phyloP scores from a whole-genome alignment of 75 land plant species.

The Adiantum capillusveneris region DNA sequence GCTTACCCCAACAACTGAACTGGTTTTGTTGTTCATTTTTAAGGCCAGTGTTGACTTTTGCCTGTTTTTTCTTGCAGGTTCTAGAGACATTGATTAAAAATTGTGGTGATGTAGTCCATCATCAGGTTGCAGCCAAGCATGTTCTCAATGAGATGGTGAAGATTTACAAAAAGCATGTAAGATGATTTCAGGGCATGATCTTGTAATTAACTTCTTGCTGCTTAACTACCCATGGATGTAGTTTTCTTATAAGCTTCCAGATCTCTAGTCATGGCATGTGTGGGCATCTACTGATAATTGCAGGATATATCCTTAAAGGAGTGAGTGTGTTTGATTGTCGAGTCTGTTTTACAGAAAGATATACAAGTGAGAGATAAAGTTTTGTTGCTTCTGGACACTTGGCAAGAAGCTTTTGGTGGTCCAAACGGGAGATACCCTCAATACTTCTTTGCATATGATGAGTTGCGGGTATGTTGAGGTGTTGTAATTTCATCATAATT shows the following conservation, averaged over 20 bases:
- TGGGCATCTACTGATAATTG: too few species aligned
- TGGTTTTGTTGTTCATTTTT: too few species aligned
- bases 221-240: too few species aligned
- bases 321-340: too few species aligned
- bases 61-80: constrained; percentile 41
- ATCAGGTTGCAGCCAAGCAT: constrained; percentile 59
- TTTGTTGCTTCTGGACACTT: constrained; percentile 70
- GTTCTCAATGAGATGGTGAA: constrained; percentile 66
- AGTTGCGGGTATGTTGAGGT: constrained; percentile 68
- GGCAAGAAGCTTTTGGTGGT: constrained; percentile 99
- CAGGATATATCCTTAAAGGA: too few species aligned
- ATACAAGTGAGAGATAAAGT: constrained; percentile 88
- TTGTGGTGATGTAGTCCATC: constrained; percentile 62
- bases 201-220: background rate
- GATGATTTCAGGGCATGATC: background rate
- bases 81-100: constrained; percentile 60
- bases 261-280: background rate
- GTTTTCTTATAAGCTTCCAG: background rate
- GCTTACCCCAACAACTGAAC: too few species aligned
- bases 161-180: constrained; percentile 57
- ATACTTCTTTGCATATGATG: constrained; percentile 74
- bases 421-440: constrained; percentile 89
- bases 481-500: too few species aligned
- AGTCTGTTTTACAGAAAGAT: constrained; percentile 54
- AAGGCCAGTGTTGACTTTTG: too few species aligned